Percentiles rank a stretch among this genome's conserved stretches.
Evolutionary conservation across 345 rosid species (phyloP).

Genomic region (Hypericum perforatum): DNA sequence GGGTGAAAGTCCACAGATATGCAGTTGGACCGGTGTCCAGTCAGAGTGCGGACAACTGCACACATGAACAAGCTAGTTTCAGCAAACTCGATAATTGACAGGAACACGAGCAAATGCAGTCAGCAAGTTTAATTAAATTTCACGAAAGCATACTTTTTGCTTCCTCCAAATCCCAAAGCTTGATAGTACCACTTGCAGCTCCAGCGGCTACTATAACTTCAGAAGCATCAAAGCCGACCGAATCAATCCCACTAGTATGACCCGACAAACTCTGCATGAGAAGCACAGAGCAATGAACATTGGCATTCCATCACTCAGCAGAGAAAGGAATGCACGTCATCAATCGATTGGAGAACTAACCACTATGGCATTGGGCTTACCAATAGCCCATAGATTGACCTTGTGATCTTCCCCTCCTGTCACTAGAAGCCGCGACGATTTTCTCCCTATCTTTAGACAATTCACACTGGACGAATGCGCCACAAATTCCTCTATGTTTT

Average conservation of each 20-base stretch:
- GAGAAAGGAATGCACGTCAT: not conserved
- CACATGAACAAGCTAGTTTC: conserved; percentile 6
- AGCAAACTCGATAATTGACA: conserved; percentile 4
- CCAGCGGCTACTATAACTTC: conserved; percentile 96
- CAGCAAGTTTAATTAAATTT: not conserved
- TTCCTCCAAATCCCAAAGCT: conserved; percentile 98
- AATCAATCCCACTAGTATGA: conserved; percentile 91
- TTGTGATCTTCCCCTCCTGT: conserved; percentile 99
- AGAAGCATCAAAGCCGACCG: conserved; percentile 90
- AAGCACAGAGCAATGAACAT: not conserved
- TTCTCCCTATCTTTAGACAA: conserved; percentile 95
- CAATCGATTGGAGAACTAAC: conserved; percentile 44
- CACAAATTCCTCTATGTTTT: conserved; percentile 79
- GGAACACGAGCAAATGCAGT: conserved; percentile 6
- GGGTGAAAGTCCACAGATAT: conserved; percentile 95
- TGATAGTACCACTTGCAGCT: conserved; percentile 93
- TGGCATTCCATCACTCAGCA: not conserved
- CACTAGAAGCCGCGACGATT: conserved; percentile 84
- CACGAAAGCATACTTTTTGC: conserved; percentile 66
- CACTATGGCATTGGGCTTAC: conserved; percentile 96
- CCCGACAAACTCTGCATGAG: conserved; percentile 82
- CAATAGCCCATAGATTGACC: conserved; percentile 99
- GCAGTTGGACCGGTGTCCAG: conserved; percentile 97
- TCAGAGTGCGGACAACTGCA: conserved; percentile 86
- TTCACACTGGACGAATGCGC: conserved; percentile 90